Conservation (phyloP, 306 rosid species). For the Sophora flavescens region DNA sequence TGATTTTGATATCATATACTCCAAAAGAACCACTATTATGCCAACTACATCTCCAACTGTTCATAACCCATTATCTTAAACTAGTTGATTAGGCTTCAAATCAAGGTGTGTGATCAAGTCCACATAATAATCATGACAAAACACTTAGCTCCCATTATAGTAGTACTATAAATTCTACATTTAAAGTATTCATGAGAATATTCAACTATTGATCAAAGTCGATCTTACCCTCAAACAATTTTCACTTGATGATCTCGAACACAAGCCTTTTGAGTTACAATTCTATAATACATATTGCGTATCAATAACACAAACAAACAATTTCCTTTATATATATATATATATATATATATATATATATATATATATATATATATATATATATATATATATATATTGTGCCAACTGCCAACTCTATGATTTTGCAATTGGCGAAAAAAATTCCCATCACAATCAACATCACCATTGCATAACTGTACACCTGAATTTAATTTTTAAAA, state of each 20-base stretch:
- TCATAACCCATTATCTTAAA: constrained; percentile 37
- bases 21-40: constrained; percentile 47
- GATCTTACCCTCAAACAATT: neutral
- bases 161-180: constrained; percentile 9
- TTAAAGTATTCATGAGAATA: neutral
- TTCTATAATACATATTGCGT: constrained; percentile 6
- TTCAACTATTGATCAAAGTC: constrained; percentile 20
- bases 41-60: constrained; percentile 35
- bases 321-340: too few relatives aligned
- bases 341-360: too few relatives aligned
- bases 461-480: neutral
- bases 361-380: too few relatives aligned
- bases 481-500: neutral
- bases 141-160: constrained; percentile 20
- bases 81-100: constrained; percentile 43
- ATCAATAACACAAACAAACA: constrained; percentile 10
- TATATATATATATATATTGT: too few relatives aligned
- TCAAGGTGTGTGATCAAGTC: constrained; percentile 43
- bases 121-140: constrained; percentile 44
- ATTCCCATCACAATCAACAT: neutral
- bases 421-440: neutral
- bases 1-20: constrained; percentile 48
- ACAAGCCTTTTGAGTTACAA: constrained; percentile 8
- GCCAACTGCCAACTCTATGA: neutral
- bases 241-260: neutral